Base-by-base conservation (phyloP, 371 early-diverging fungal genomes). In the Thermomucor indicae-seudaticae region DNA sequence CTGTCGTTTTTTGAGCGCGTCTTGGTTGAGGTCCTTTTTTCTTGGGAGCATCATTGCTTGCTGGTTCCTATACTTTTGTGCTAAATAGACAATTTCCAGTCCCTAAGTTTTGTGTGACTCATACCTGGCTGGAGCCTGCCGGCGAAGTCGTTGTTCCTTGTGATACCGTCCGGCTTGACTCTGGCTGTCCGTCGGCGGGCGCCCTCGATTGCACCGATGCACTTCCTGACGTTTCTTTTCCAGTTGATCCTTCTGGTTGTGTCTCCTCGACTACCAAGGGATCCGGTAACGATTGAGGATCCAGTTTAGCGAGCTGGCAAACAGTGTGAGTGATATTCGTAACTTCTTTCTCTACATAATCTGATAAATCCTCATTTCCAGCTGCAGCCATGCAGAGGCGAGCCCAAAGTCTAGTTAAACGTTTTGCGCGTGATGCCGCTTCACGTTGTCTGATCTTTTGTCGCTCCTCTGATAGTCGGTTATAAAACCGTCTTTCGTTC, bases 401-500 rank as follows among this genome's bases (percentile, higher is more conserved):
- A 12, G 58, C 54, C 68, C 70, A 70, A 2, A 65, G n/a, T 1
- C 53, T 22, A 24, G 57, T 60, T 14, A 72, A 38, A 28, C 67
- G 61, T 20, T 58, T 62, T 16, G 78, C 78, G 10, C 83, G 60
- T 10, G 43, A 60, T 20, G 69, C 69, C 0, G 83, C 67, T 34
- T 82, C 80, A 12, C 79, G 57, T 4, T 61, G 51, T 24, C 65
- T 67, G 38, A 80, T 78, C 48, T 79, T 79, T 67, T 57, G 78
- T 51, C 83, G 66, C 34, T 82, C 80, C 45, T 82, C 83, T 12
- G 80, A 75, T 19, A 82, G 51, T 12, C 83, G 67, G 55, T 82
- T 82, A 35, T 82, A 82, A 53, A 82, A 82, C 1, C 83, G 64
- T 39, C 83, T 74, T 31, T 82, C 83, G 35, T 82, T 81, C 83